Base-by-base conservation (phyloP, 106 monocot genomes). In the Chionographis japonica region DNA sequence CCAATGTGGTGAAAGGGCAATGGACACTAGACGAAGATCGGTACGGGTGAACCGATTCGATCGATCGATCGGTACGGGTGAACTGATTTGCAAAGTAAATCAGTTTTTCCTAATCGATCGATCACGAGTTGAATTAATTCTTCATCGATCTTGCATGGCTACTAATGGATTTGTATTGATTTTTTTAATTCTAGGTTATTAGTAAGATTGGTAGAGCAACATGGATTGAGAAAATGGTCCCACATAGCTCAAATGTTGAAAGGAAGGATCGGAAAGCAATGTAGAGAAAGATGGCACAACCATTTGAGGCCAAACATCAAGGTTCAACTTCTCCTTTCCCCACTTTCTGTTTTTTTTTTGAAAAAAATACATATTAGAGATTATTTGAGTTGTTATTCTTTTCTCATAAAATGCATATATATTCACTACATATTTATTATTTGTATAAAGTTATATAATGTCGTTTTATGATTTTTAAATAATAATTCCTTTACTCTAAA, bases 231-330 rank as follows among this genome's bases (percentile, higher is more conserved):
- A 54, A 93, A 72, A 75, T 93, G 93, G 93, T 81, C 93, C 53
- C 71, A 77, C 49, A 79, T 93, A 40, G 93, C 93, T 56, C 68
- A 81, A 60, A 79, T 69, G 62, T 68, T 93, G 40, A 63, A 72
- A 13, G 89, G 89, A 62, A 83, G 93, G 63, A 74, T 84, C 38
- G 93, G 93, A 27, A 89, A 93, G 68, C 93, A 93, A 19, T 93
- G 93, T 60, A 83, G 93, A 71, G 93, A 93, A 76, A 86, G 89
- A 79, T 93, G 89, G 93, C 86, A 93, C 74, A 93, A 93, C 76
- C 93, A 93, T 81, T 79, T 93, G 62, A 78, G 89, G 61, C 93
- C 93, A 46, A 84, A 89, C 66, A 93, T 93, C 79, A 93, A 93
- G 93, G 93, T 89, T 65, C 38, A 10, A 0, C 27, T 60, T 60